phyloP scores from a whole-genome alignment of 2,329 filamentous ascomycete genomes.

The Calonectria fujianensis region DNA sequence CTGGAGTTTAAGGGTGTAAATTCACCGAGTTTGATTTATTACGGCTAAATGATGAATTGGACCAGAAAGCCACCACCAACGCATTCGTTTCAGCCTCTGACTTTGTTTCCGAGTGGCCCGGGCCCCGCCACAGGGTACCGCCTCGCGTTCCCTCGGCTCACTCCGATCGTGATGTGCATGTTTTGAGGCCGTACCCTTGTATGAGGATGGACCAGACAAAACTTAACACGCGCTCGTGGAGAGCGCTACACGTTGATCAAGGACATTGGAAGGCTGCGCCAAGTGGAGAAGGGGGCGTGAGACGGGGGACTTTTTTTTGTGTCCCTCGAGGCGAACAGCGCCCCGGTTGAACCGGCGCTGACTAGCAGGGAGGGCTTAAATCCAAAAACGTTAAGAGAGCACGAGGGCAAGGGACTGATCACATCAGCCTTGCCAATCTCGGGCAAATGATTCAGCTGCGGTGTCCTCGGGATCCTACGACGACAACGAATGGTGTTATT shows the following conservation, averaged over 20 bases:
- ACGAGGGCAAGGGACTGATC: conserved; percentile 24
- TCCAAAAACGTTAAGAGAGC: conserved; percentile 35
- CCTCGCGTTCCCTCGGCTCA: neutral
- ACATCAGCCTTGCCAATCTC: conserved; percentile 23
- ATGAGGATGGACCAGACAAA: neutral
- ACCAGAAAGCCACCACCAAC: conserved; percentile 7
- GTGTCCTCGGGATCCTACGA: neutral
- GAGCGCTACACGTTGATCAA: conserved; percentile 20
- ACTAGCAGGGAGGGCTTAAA: conserved; percentile 17
- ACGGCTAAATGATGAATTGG: conserved; percentile 13
- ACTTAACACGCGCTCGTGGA: neutral
- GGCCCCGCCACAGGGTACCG: neutral
- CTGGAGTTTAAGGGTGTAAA: conserved; percentile 45
- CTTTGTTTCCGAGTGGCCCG: conserved; percentile 10
- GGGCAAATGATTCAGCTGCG: neutral
- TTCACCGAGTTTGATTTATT: conserved; percentile 32
- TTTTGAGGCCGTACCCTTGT: conserved; percentile 16
- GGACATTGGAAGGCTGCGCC: conserved; percentile 6
- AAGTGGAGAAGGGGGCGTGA: conserved; percentile 28
- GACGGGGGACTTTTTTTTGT: neutral
- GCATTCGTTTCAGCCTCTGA: neutral
- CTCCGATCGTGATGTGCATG: conserved; percentile 23
- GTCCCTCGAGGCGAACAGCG: conserved; percentile 5
- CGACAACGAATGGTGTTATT: neutral
- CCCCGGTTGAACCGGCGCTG: conserved; percentile 13